Evolutionary conservation across 164 flowering plant genomes (phyloP), one percentile per base, ranked within the genome.

Genomic region (Liriodendron chinense): DNA sequence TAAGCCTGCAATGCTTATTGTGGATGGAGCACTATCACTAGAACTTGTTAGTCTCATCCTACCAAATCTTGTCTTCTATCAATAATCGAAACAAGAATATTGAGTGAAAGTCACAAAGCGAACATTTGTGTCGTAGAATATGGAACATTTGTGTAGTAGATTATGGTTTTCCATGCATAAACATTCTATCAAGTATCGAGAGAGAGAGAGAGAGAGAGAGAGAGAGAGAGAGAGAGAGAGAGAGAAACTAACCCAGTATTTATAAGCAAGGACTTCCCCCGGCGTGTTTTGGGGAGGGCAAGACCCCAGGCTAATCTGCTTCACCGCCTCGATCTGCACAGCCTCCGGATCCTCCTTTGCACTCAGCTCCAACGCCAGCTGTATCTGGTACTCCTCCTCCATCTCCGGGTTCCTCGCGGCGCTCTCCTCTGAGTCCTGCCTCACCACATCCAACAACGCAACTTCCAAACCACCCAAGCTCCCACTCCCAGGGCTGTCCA

Each of bases 271-370:
- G 72, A 93, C 85, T 85, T 95, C 99, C 0, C 96, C 94, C 2
- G 94, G 93, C 65, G 92, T 87, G 79, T 92, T 91, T 59, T 91
- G 93, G 0, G 86, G 85, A 65, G 87, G 85, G 76, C 83, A 89
- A 71, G 97, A 89, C 16, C 97, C 98, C 75, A 95, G 84, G 84
- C 99, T 95, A 65, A 95, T 91, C 86, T 93, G 97, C 89, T 95
- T 95, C 34, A 92, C 97, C 75, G 96, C 97, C 82, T 95, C 98
- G 80, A 95, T 95, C 83, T 95, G 98, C 77, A 85, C 92, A 5
- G 98, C 98, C 78, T 96, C 98, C 26, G 98, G 98, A 81, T 93
- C 99, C 83, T 93, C 99, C 77, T 86, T 90, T 2, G 96, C 98
- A 83, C 99, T 96, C 88, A 96, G 79, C 80, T 90, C 98, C 88